Evolutionary conservation across 2,329 filamentous ascomycete species (phyloP).

Genomic region (Curvularia sp.): DNA sequence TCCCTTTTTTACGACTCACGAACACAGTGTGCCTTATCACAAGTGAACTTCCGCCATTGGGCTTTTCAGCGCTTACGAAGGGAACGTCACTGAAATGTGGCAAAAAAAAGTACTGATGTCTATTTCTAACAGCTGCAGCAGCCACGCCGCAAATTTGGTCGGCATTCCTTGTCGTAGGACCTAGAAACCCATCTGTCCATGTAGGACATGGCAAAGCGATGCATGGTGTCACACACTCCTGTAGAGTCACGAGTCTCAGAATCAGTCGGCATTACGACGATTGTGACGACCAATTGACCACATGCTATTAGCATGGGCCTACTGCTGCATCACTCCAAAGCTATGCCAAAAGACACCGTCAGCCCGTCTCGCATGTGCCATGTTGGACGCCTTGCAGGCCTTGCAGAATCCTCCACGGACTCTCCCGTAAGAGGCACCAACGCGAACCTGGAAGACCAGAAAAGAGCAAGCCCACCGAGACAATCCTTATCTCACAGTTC

Average conservation of each 20-base stretch:
- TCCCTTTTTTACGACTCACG: neutral
- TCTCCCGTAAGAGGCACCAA: conserved; percentile 3
- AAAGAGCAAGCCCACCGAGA: neutral
- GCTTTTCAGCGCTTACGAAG: neutral
- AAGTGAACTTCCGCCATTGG: neutral
- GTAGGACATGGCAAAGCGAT: neutral
- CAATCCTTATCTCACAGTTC: neutral
- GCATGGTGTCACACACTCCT: conserved; percentile 4
- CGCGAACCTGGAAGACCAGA: neutral
- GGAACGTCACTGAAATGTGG: neutral
- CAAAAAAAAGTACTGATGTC: neutral
- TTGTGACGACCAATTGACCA: neutral
- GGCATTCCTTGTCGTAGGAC: too few relatives aligned
- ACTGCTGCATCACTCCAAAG: neutral
- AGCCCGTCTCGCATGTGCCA: conserved; percentile 10
- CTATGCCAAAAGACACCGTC: conserved; percentile 1
- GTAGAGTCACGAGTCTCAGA: neutral
- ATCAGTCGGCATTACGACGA: neutral
- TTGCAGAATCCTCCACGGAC: conserved; percentile 8
- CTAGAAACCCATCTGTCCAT: neutral
- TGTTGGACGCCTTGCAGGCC: conserved; percentile 17
- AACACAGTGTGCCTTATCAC: conserved; percentile 6
- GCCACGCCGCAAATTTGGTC: neutral
- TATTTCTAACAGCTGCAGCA: neutral
- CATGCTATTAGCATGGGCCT: neutral